Percentiles rank a stretch among this genome's conserved stretches.
Conservation (phyloP, 192 early-diverging fungal species). For the Cladochytrium replicatum region DNA sequence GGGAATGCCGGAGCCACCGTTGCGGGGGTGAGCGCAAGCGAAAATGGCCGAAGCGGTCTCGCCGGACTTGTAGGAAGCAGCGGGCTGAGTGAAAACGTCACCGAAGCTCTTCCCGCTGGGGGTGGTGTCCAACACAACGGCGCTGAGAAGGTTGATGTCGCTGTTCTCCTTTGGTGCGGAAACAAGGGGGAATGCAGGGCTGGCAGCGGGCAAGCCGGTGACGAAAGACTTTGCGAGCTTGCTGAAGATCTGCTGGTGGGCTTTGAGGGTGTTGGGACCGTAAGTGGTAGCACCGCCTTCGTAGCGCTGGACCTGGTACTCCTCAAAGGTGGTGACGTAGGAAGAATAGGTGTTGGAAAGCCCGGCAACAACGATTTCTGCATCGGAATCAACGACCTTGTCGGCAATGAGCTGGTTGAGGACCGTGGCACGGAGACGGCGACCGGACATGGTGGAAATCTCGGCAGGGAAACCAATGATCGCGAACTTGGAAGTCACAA, state of each 20-base stretch:
- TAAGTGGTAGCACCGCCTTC: slow-evolving; percentile 51
- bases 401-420: slow-evolving; percentile 24
- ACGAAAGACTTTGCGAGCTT: slow-evolving; percentile 38
- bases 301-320: slow-evolving; percentile 52
- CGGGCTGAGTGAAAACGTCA: slow-evolving; percentile 17
- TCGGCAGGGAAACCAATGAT: slow-evolving; percentile 46
- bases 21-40: slow-evolving; percentile 37
- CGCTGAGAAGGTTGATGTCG: slow-evolving; percentile 22
- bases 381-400: slow-evolving; percentile 26
- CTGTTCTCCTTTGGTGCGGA: neutral
- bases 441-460: slow-evolving; percentile 55
- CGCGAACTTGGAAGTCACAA: slow-evolving; percentile 30
- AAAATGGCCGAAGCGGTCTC: slow-evolving; percentile 21
- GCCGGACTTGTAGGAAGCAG: neutral
- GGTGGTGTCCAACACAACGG: slow-evolving; percentile 26
- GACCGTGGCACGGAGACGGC: slow-evolving; percentile 30
- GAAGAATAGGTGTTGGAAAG: slow-evolving; percentile 48
- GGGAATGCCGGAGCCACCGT: slow-evolving; percentile 12
- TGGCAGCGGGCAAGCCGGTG: slow-evolving; percentile 1
- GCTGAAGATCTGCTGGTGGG: slow-evolving; percentile 39
- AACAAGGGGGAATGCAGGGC: slow-evolving; percentile 1
- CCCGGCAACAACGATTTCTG: slow-evolving; percentile 35
- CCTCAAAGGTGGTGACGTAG: slow-evolving; percentile 46
- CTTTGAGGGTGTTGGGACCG: slow-evolving; percentile 46
- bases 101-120: slow-evolving; percentile 23